Percentiles rank a stretch among this genome's conserved stretches.
phyloP scores from a whole-genome alignment of 2,329 filamentous ascomycete species.

The Beauveria sp. region DNA sequence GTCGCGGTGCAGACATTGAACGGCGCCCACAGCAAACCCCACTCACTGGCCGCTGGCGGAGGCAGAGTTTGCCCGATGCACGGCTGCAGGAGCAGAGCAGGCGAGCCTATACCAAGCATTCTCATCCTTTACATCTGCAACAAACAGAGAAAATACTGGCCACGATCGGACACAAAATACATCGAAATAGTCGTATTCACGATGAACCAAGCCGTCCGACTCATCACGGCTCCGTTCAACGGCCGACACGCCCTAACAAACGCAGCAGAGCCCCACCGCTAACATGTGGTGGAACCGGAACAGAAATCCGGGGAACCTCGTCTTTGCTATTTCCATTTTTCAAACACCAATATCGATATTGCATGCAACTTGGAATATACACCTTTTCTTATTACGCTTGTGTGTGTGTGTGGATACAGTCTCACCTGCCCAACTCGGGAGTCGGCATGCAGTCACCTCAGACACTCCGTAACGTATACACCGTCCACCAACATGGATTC shows the following conservation, averaged over 20 bases:
- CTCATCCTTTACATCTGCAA: background rate
- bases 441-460: background rate
- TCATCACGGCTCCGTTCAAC: slow-evolving; percentile 1
- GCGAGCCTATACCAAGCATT: background rate
- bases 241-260: slow-evolving; percentile 4
- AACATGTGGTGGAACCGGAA: slow-evolving; percentile 11
- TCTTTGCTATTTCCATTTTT: background rate
- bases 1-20: too few species aligned
- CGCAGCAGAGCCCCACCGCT: slow-evolving; percentile 1
- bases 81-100: background rate
- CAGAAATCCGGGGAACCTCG: slow-evolving; percentile 9
- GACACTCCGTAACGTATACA: background rate
- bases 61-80: slow-evolving; percentile 4
- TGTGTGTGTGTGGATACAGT: slow-evolving; percentile 7
- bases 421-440: background rate
- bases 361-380: background rate
- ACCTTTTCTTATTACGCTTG: background rate
- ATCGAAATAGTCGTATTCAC: background rate
- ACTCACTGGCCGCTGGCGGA: background rate
- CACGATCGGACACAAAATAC: too few species aligned
- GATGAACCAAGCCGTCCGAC: background rate
- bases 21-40: background rate
- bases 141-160: background rate
- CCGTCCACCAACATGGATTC: background rate
- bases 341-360: background rate